Percentiles rank a stretch among this genome's conserved stretches.
Evolutionary conservation across 495 filamentous ascomycete genomes (phyloP).

Genomic region (Lichina pygmaea): DNA sequence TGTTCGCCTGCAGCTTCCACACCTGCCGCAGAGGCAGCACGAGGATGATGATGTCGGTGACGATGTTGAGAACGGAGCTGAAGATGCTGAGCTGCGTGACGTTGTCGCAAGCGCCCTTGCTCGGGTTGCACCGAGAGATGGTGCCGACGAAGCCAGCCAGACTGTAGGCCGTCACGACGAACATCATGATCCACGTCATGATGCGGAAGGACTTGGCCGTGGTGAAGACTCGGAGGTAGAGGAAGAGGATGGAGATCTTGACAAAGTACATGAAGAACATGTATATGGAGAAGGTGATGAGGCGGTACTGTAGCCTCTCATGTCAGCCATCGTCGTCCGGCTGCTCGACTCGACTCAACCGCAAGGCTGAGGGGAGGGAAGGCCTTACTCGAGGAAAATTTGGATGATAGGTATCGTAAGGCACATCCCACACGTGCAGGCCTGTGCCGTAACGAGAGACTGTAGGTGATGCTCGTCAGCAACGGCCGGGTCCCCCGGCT

Average conservation of each 20-base stretch:
- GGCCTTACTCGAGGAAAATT: neutral
- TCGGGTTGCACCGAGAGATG: neutral
- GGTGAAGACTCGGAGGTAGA: neutral
- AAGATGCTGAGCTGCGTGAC: neutral
- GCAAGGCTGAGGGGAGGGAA: neutral
- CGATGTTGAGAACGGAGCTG: neutral
- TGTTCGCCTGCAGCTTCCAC: neutral
- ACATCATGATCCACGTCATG: neutral
- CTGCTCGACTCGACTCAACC: too few species aligned
- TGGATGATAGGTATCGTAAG: neutral
- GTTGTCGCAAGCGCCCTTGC: neutral
- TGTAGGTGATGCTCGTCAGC: neutral
- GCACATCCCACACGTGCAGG: neutral
- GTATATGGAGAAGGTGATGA: neutral
- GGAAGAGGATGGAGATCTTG: constrained; percentile 1
- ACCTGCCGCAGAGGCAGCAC: neutral
- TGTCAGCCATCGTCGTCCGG: neutral
- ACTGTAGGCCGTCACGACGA: neutral
- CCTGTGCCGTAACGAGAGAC: neutral
- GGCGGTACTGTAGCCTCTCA: neutral
- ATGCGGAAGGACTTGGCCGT: neutral
- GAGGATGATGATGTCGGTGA: neutral
- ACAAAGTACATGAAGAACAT: neutral
- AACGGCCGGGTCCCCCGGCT: neutral
- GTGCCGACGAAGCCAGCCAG: neutral